phyloP scores from a whole-genome alignment of 805 yeast genomes.

The Tetrapisispora pingtungensis region DNA sequence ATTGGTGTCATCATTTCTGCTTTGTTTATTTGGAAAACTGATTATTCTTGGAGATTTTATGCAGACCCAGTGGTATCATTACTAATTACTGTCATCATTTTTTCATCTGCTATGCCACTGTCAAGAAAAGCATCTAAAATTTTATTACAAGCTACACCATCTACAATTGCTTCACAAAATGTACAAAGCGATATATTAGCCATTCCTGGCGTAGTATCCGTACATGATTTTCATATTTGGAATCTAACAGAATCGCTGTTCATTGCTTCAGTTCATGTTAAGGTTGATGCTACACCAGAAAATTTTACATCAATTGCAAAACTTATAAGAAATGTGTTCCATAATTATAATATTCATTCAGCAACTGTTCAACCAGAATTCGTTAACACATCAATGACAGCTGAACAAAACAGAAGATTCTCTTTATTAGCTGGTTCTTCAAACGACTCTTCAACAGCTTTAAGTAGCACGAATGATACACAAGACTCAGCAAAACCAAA shows the following conservation, averaged over 20 bases:
- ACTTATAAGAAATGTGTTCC: slow-evolving; percentile 67
- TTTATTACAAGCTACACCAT: slow-evolving; percentile 85
- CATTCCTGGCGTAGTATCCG: slow-evolving; percentile 65
- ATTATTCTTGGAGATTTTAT: slow-evolving; percentile 77
- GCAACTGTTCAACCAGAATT: slow-evolving; percentile 97
- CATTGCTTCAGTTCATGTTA: slow-evolving; percentile 85
- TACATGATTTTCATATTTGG: slow-evolving; percentile 97
- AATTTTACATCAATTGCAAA: slow-evolving; percentile 62
- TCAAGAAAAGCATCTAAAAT: slow-evolving; percentile 82
- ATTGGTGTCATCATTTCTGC: slow-evolving; percentile 89
- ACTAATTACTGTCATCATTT: slow-evolving; percentile 77
- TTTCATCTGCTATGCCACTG: slow-evolving; percentile 83
- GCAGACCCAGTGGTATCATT: slow-evolving; percentile 82
- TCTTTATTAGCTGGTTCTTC: slow-evolving; percentile 21
- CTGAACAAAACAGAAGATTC: slow-evolving; percentile 28
- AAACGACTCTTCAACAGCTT: background rate
- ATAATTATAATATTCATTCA: slow-evolving; percentile 77
- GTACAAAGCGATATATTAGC: slow-evolving; percentile 59
- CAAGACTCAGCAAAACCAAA: background rate
- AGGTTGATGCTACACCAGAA: slow-evolving; percentile 54
- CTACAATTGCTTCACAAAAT: slow-evolving; percentile 63
- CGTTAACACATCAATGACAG: slow-evolving; percentile 26
- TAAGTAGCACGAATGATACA: background rate
- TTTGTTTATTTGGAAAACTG: slow-evolving; percentile 85
- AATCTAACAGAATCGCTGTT: slow-evolving; percentile 77